Percentiles rank a stretch among this genome's conserved stretches.
Evolutionary conservation across 1,284 basidiomycete genomes (phyloP).

Genomic region (Pseudozyma flocculosa): DNA sequence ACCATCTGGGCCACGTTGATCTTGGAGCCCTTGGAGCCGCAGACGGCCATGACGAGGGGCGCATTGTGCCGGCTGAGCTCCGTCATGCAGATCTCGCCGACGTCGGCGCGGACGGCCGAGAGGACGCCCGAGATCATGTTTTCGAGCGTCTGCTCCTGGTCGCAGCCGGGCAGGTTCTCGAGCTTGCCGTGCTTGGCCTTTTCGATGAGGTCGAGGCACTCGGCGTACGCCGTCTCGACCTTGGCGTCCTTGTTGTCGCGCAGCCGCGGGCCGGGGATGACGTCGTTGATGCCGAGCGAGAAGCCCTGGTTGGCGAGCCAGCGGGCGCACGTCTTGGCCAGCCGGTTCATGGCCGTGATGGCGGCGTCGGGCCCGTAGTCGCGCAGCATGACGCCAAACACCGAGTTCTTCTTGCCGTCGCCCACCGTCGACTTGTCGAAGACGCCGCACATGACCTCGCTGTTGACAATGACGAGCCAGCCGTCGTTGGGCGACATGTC

Average conservation of each 20-base stretch:
- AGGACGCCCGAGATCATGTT: constrained; percentile 89
- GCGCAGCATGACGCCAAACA: constrained; percentile 95
- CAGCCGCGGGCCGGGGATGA: constrained; percentile 87
- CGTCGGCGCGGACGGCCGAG: constrained; percentile 90
- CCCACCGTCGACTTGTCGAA: constrained; percentile 99
- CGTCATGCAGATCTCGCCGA: constrained; percentile 96
- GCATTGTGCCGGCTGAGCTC: constrained; percentile 96
- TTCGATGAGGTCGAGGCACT: constrained; percentile 82
- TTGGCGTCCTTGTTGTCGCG: constrained; percentile 78
- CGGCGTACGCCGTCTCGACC: constrained; percentile 84
- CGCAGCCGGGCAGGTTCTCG: constrained; percentile 92
- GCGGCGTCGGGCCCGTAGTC: constrained; percentile 96
- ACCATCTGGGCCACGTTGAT: constrained; percentile 99
- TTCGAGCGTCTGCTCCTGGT: constrained; percentile 96
- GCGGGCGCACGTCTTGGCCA: constrained; percentile 92
- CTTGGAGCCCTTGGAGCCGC: constrained; percentile 96
- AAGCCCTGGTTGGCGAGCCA: constrained; percentile 97
- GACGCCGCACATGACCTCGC: constrained; percentile 98
- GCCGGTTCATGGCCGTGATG: constrained; percentile 89
- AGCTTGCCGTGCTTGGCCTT: constrained; percentile 88
- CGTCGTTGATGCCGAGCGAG: constrained; percentile 97
- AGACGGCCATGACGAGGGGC: constrained; percentile 97
- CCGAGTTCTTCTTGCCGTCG: constrained; percentile 98
- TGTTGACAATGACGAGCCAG: constrained; percentile 95
- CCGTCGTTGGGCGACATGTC: constrained; percentile 97